Percentiles rank a stretch among this genome's conserved stretches.
Evolutionary conservation across 441 rosid species (phyloP).

Genomic region (Mallotus japonicus): DNA sequence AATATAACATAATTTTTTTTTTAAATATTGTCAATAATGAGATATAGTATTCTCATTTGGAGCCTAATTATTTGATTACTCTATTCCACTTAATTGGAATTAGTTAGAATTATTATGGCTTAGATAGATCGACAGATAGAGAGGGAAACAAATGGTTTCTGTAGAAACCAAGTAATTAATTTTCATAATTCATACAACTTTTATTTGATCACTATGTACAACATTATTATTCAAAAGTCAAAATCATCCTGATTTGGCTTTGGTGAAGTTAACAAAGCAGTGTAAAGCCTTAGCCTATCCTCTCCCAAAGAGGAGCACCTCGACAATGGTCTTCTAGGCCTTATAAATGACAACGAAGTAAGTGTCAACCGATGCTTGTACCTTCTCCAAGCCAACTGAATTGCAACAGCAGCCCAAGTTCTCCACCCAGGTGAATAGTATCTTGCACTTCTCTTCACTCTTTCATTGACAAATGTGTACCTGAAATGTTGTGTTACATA

Average conservation of each 20-base stretch:
- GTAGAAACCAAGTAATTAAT: background rate
- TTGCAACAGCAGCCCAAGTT: conserved; percentile 95
- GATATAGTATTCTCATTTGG: no score
- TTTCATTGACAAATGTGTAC: conserved; percentile 86
- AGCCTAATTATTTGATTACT: no score
- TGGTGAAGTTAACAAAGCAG: conserved; percentile 91
- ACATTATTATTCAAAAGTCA: conserved; percentile 43
- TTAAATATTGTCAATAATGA: no score
- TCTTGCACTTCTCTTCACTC: conserved; percentile 87
- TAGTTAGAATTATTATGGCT: no score
- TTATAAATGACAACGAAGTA: conserved; percentile 72
- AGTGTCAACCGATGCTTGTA: conserved; percentile 76
- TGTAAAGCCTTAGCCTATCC: conserved; percentile 78
- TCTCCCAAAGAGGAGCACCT: conserved; percentile 83
- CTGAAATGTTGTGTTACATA: conserved; percentile 93
- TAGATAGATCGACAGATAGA: no score
- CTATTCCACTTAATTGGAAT: no score
- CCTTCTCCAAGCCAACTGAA: conserved; percentile 94
- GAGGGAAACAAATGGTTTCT: no score
- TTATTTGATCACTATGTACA: background rate
- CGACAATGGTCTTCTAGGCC: conserved; percentile 86
- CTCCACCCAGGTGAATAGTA: conserved; percentile 98
- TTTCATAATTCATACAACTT: background rate
- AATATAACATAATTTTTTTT: no score
- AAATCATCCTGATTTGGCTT: conserved; percentile 92